Evolutionary conservation across 1,284 basidiomycete species (phyloP).

Genomic region (Laetiporus sulphureus): DNA sequence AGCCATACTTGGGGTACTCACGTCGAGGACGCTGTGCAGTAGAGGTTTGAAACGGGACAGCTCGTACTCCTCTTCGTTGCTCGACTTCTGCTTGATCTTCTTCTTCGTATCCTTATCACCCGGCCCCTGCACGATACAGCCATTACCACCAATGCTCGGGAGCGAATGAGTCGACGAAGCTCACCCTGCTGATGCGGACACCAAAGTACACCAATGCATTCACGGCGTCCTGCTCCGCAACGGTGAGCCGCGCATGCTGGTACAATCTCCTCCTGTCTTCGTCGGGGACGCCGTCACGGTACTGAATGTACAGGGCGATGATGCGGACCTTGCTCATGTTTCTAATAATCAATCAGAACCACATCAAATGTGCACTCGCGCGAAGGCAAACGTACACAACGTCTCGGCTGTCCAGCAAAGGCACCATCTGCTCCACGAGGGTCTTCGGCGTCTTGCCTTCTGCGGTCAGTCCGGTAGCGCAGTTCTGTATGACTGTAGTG

Average conservation of each 20-base stretch:
- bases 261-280: constrained; percentile 93
- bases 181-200: constrained; percentile 76
- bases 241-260: constrained; percentile 88
- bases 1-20: constrained; percentile 10
- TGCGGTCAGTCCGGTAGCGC: constrained; percentile 83
- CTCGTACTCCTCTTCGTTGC: constrained; percentile 86
- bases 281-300: constrained; percentile 95
- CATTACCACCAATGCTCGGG: neutral
- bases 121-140: constrained; percentile 39
- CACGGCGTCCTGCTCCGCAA: constrained; percentile 92
- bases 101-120: constrained; percentile 73
- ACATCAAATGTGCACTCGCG: too few relatives aligned
- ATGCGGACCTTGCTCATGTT: constrained; percentile 93
- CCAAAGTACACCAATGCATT: constrained; percentile 86
- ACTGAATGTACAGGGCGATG: constrained; percentile 93
- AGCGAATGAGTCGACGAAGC: constrained; percentile 17
- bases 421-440: constrained; percentile 98
- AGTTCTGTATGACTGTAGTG: constrained; percentile 64
- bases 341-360: too few relatives aligned
- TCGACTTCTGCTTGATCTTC: constrained; percentile 73
- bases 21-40: constrained; percentile 61
- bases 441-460: constrained; percentile 90
- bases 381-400: constrained; percentile 53
- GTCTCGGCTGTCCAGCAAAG: constrained; percentile 81
- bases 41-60: constrained; percentile 91